Percentiles rank a stretch among this genome's conserved stretches.
phyloP scores from a whole-genome alignment of 2,329 filamentous ascomycete species.

The Bipolaris zeicola region DNA sequence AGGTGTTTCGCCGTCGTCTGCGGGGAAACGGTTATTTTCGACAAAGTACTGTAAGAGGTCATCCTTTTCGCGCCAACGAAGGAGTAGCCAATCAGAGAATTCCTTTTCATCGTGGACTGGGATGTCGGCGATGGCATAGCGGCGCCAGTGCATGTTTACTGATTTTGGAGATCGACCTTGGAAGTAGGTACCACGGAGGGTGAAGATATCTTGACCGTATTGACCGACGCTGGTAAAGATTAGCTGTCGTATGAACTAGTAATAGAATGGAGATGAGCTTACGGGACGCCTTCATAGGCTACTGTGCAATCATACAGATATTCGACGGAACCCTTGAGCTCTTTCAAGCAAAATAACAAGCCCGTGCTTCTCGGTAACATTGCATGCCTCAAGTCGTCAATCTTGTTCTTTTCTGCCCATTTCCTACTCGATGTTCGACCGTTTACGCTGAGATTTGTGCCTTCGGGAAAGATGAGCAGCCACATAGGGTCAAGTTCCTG shows the following conservation, averaged over 20 bases:
- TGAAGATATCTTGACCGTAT: conserved; percentile 87
- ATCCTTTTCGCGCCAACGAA: conserved; percentile 92
- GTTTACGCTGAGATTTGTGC: conserved; percentile 80
- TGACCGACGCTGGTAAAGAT: conserved; percentile 51
- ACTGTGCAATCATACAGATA: conserved; percentile 94
- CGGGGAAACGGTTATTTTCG: conserved; percentile 78
- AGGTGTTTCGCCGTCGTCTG: conserved; percentile 53
- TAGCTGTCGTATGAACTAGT: background rate
- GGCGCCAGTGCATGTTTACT: conserved; percentile 95
- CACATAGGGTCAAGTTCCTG: conserved; percentile 78
- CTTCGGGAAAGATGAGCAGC: conserved; percentile 86
- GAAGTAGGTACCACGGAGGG: conserved; percentile 83
- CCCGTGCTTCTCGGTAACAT: conserved; percentile 82
- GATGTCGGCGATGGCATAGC: conserved; percentile 79
- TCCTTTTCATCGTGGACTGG: conserved; percentile 72
- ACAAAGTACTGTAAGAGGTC: conserved; percentile 78
- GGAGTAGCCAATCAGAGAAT: conserved; percentile 82
- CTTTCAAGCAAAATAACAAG: conserved; percentile 76
- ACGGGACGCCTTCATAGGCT: conserved; percentile 92
- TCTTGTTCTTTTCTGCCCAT: conserved; percentile 76
- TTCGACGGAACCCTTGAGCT: conserved; percentile 74
- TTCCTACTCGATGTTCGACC: conserved; percentile 70
- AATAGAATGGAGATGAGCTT: conserved; percentile 53
- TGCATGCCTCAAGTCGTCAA: conserved; percentile 71
- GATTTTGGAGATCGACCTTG: conserved; percentile 88